These are phyloP conservation scores for Ophiostoma populinum DNA, from an alignment of 2,329 filamentous ascomycete species.

Conservation along the genomic window DNA sequence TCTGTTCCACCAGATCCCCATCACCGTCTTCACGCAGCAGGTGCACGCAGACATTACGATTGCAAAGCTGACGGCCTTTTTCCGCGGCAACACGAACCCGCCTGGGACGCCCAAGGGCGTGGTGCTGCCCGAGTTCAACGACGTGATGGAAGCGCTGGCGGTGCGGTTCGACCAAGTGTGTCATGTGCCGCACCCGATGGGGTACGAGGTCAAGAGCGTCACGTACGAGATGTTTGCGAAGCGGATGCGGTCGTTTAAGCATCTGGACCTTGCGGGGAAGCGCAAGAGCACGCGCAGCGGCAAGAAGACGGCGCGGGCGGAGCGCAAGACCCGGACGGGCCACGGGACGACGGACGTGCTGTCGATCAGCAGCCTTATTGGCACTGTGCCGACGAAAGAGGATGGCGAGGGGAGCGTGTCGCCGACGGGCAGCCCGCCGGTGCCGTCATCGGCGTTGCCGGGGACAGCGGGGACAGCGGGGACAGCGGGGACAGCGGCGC, in stretches of 20 bases:
- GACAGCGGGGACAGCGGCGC: background rate
- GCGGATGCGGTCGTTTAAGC: slow-evolving; percentile 11
- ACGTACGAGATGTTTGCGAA: slow-evolving; percentile 11
- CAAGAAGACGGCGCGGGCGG: background rate
- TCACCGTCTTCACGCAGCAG: slow-evolving; percentile 9
- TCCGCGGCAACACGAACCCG: slow-evolving; percentile 8
- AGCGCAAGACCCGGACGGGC: background rate
- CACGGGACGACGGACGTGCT: slow-evolving; percentile 1
- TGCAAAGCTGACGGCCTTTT: slow-evolving; percentile 12
- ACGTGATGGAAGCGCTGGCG: slow-evolving; percentile 11
- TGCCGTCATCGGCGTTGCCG: too few relatives aligned
- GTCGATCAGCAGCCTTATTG: slow-evolving; percentile 7
- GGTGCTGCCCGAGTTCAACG: slow-evolving; percentile 8
- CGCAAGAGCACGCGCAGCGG: slow-evolving; percentile 3
- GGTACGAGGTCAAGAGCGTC: slow-evolving; percentile 7
- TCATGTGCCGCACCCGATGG: slow-evolving; percentile 8
- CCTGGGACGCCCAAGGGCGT: slow-evolving; percentile 5
- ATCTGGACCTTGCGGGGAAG: slow-evolving; percentile 5
- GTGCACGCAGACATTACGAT: slow-evolving; percentile 11
- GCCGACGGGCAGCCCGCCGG: background rate
- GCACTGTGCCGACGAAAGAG: slow-evolving; percentile 2
- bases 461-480: background rate
- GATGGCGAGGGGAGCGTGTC: background rate
- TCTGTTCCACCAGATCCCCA: slow-evolving; percentile 9
- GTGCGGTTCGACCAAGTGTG: slow-evolving; percentile 7